phyloP scores from a whole-genome alignment of 345 rosid genomes.

The Corymbia maculata region DNA sequence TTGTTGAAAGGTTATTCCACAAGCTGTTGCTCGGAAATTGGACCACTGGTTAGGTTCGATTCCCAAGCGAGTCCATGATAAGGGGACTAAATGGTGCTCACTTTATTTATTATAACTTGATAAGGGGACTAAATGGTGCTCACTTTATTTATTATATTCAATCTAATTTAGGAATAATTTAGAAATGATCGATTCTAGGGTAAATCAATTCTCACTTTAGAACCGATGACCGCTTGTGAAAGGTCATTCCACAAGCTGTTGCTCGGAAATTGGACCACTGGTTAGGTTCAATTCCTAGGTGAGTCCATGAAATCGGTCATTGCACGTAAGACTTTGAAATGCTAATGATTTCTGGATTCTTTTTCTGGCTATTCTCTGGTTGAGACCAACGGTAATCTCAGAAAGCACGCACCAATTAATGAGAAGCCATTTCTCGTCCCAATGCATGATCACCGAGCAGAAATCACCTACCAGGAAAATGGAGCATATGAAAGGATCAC shows the following conservation, averaged over 20 bases:
- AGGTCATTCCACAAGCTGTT: no score
- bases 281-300: accelerated
- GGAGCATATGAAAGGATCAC: neutral
- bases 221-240: no score
- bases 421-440: neutral
- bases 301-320: neutral
- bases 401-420: neutral
- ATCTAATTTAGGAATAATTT: neutral
- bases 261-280: no score
- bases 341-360: constrained; percentile 1
- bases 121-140: neutral
- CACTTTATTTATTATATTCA: neutral
- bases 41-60: no score
- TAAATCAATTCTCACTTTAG: accelerated
- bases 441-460: neutral
- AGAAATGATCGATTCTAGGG: neutral
- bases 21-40: no score
- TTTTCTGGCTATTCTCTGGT: constrained; percentile 22
- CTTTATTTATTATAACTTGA: neutral
- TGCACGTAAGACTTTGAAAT: neutral
- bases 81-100: neutral
- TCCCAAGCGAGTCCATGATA: no score
- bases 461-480: neutral
- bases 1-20: accelerated
- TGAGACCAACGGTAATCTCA: neutral